These are phyloP conservation scores for Arabidopsis hybrid DNA, from an alignment of 441 rosid species.

Conservation along the genomic window DNA sequence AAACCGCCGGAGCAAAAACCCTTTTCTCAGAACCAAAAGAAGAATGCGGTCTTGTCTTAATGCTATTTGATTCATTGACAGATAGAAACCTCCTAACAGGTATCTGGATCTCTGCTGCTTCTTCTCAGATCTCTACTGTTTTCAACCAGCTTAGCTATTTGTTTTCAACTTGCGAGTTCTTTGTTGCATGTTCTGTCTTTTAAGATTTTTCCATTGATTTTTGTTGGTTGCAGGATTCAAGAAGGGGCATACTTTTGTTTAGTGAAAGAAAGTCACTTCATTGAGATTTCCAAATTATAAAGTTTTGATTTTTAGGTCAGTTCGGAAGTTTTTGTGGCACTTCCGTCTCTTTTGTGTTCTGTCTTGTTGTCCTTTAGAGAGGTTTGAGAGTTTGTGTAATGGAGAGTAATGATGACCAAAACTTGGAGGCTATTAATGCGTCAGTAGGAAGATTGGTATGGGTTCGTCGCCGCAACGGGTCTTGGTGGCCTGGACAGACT, in stretches of 20 bases:
- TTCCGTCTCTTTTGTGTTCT: slow-evolving; percentile 19
- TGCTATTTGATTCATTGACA: slow-evolving; percentile 1
- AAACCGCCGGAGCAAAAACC: slow-evolving; percentile 40
- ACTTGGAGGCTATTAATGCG: slow-evolving; percentile 68
- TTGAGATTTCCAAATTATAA: slow-evolving; percentile 20
- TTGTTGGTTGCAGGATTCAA: slow-evolving; percentile 46
- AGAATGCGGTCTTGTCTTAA: slow-evolving; percentile 32
- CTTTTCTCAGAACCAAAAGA: neutral
- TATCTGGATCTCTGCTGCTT: slow-evolving; percentile 41
- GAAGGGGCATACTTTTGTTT: slow-evolving; percentile 46
- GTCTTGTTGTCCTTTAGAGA: slow-evolving; percentile 11
- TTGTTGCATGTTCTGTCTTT: slow-evolving; percentile 54
- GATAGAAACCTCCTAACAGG: slow-evolving; percentile 12
- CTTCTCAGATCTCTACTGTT: slow-evolving; percentile 43
- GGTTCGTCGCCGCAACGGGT: slow-evolving; percentile 96
- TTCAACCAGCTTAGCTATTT: slow-evolving; percentile 18
- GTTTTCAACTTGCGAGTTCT: slow-evolving; percentile 1
- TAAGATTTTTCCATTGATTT: slow-evolving; percentile 36
- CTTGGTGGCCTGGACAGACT: slow-evolving; percentile 99
- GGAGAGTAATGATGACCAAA: slow-evolving; percentile 82
- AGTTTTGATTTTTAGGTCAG: slow-evolving; percentile 38
- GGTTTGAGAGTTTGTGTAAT: slow-evolving; percentile 50
- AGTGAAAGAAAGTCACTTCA: slow-evolving; percentile 34
- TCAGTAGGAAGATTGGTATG: slow-evolving; percentile 96
- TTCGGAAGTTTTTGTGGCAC: slow-evolving; percentile 25